Base-by-base conservation (phyloP, 75 land plant species). In the Pinus albicaulis region DNA sequence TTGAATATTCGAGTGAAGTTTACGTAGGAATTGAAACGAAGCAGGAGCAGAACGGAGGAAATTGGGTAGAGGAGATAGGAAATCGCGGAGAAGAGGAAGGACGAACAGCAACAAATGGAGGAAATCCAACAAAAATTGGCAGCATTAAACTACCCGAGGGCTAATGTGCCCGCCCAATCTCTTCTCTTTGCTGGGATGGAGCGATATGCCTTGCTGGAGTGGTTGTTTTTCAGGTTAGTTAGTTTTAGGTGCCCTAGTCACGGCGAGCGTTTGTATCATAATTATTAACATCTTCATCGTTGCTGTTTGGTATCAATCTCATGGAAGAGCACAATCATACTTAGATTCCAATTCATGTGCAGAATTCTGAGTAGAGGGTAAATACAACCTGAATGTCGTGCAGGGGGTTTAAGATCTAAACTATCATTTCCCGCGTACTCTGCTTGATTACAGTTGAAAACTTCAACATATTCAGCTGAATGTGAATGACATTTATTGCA, bases 151-250 rank as follows among this genome's bases (percentile, higher is more conserved):
- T 96, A 92, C 72, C 99, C 99, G 5, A 76, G 94, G 72, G 87
- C 99, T 55, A 84, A 89, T 76, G 99, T 87, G 15, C 94, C 97
- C 16, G 88, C 97, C 3, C 97, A 93, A 80, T 96, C 99, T 53
- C 92, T 96, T 59, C 97, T 93, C 64, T 96, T 89, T 73, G 97
- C 99, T 58, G 99, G 99, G 78, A 77, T 92, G 83, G 97, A 96
- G 76, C 83, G 99, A 56, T 96, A 96, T 77, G 91, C 89, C 16
- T 92, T 96, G 63, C 92, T 96, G 41, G 97, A 96, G 60, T 96
- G 97, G 97, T 97, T 96, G 69, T 96, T 96, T 80, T 96, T 96
- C 91, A 86, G 80, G 99, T 93, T 44, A 28, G 22, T 57, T 2
- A 55, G 55, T 48, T 64, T 65, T 62, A 48, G 7, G 17, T 31